phyloP scores from a whole-genome alignment of 768 basidiomycete genomes.

The Dentipellis sp. region DNA sequence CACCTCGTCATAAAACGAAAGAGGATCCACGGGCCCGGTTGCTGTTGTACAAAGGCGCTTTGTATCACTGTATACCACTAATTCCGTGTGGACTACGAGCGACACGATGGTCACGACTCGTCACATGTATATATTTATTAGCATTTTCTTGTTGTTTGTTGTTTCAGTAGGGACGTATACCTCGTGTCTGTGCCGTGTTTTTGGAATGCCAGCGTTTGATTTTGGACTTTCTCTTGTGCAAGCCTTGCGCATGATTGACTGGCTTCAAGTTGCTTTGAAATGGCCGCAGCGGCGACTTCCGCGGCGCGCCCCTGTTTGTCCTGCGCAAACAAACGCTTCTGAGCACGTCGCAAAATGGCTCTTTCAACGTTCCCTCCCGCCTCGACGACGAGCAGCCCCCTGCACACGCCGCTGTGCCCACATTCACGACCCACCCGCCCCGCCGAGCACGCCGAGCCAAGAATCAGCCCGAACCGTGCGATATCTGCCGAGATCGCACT shows the following conservation, averaged over 20 bases:
- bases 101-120: background rate
- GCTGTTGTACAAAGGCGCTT: background rate
- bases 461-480: constrained; percentile 51
- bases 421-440: background rate
- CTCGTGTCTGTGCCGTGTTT: background rate
- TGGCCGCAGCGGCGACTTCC: background rate
- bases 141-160: background rate
- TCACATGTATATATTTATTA: background rate
- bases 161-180: background rate
- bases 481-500: constrained; percentile 55
- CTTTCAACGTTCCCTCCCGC: constrained; percentile 12
- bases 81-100: background rate
- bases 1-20: constrained; percentile 23
- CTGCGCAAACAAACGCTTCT: constrained; percentile 21
- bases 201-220: background rate
- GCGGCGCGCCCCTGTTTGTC: constrained; percentile 16
- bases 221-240: too few species aligned
- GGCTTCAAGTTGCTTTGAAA: too few species aligned
- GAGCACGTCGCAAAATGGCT: constrained; percentile 18
- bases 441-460: constrained; percentile 30
- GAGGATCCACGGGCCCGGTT: constrained; percentile 4
- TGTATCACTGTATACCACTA: constrained; percentile 7
- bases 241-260: too few species aligned
- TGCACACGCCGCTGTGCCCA: background rate
- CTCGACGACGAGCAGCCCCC: constrained; percentile 12